Evolutionary conservation across 208 protist genomes (phyloP).

Genomic region (Acanthamoeba triangularis): DNA sequence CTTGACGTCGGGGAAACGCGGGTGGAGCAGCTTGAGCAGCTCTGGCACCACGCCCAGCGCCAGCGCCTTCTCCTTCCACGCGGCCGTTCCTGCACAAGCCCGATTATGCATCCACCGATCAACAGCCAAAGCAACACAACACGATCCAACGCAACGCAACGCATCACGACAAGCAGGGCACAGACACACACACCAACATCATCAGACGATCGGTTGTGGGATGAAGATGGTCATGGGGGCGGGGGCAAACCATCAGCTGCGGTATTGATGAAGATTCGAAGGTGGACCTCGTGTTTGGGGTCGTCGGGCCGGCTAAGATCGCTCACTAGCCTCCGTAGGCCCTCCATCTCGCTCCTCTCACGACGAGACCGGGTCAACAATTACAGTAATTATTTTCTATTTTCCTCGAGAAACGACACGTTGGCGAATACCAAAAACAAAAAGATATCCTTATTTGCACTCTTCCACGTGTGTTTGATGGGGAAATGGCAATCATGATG

Average conservation of each 20-base stretch:
- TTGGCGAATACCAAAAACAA: neutral
- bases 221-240: neutral
- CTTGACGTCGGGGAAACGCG: neutral
- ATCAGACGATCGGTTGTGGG: neutral
- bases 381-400: too few species aligned
- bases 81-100: neutral
- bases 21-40: constrained; percentile 23
- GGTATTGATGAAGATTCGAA: constrained; percentile 14
- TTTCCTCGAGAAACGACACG: too few species aligned
- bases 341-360: neutral
- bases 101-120: neutral
- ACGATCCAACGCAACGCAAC: neutral
- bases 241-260: neutral
- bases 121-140: neutral
- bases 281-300: neutral
- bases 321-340: neutral
- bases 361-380: neutral
- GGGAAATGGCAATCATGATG: neutral
- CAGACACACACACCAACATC: too few species aligned
- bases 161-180: neutral
- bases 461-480: too few species aligned
- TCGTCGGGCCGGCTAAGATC: neutral
- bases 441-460: neutral
- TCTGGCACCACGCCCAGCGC: neutral
- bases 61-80: constrained; percentile 19